Percentiles rank a stretch among this genome's conserved stretches.
Conservation (phyloP, 2,329 filamentous ascomycete genomes). For the Ilyonectria sp. region DNA sequence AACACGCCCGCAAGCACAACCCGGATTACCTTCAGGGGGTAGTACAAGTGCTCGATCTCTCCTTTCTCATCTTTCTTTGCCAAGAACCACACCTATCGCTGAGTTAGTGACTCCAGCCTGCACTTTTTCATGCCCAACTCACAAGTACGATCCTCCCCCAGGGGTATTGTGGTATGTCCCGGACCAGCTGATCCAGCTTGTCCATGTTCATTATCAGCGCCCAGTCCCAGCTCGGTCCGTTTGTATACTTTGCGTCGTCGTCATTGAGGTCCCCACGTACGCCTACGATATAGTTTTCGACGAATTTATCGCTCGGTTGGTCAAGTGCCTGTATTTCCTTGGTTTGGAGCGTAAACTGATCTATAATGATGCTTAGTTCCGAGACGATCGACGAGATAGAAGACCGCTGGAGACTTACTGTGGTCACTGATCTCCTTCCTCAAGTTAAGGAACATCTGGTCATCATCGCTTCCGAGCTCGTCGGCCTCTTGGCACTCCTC, state of each 20-base stretch:
- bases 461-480: background rate
- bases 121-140: background rate
- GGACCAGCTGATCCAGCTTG: background rate
- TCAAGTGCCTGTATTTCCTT: background rate
- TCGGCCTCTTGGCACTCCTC: background rate
- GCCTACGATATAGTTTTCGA: background rate
- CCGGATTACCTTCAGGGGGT: background rate
- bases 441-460: background rate
- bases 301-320: background rate
- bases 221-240: background rate
- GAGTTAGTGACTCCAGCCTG: background rate
- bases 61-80: background rate
- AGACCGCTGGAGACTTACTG: background rate
- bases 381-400: background rate
- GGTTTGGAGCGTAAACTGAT: background rate
- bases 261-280: too few species aligned
- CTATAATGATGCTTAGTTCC: background rate
- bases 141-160: background rate
- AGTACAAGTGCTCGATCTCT: background rate
- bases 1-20: background rate
- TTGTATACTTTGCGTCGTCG: background rate
- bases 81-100: too few species aligned
- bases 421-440: background rate
- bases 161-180: background rate
- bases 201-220: background rate